These are phyloP conservation scores for Periconia macrospinosa DNA, from an alignment of 2,329 filamentous ascomycete species.

Conservation along the genomic window DNA sequence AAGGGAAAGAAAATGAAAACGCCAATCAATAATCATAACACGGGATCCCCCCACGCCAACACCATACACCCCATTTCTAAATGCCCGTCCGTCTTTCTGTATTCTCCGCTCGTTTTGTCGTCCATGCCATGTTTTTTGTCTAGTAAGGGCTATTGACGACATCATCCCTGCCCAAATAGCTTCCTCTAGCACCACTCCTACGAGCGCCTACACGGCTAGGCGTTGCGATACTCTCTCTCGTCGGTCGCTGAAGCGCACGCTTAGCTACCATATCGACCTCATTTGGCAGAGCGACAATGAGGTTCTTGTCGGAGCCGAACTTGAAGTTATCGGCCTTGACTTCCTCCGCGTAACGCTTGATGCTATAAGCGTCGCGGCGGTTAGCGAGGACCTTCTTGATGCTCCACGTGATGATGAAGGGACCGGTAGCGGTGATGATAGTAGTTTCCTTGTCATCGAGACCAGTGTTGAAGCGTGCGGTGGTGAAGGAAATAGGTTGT, in stretches of 20 bases:
- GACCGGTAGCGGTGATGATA: slow-evolving; percentile 94
- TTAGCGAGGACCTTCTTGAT: slow-evolving; percentile 84
- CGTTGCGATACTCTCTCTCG: slow-evolving; percentile 85
- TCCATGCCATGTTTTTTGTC: neutral
- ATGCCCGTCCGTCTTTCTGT: too few species aligned
- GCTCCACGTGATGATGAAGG: slow-evolving; percentile 96
- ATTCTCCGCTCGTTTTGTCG: neutral
- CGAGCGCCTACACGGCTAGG: slow-evolving; percentile 52
- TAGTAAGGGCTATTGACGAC: slow-evolving; percentile 76
- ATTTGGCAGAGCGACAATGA: slow-evolving; percentile 94
- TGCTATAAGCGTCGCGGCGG: slow-evolving; percentile 85
- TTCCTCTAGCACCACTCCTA: slow-evolving; percentile 52
- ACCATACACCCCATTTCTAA: neutral
- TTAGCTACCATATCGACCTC: slow-evolving; percentile 98
- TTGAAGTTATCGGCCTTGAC: slow-evolving; percentile 99
- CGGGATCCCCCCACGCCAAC: neutral
- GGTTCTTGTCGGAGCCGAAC: slow-evolving; percentile 94
- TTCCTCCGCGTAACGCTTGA: slow-evolving; percentile 93
- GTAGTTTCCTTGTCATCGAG: slow-evolving; percentile 81
- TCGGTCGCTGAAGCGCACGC: slow-evolving; percentile 80
- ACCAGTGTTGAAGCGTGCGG: slow-evolving; percentile 91
- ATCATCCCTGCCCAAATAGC: slow-evolving; percentile 77
- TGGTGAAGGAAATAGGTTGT: slow-evolving; percentile 81
- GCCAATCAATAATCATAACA: neutral
- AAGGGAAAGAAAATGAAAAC: too few species aligned